These are phyloP conservation scores for Gautieria morchelliformis DNA, from an alignment of 768 basidiomycete species.

Conservation along the genomic window DNA sequence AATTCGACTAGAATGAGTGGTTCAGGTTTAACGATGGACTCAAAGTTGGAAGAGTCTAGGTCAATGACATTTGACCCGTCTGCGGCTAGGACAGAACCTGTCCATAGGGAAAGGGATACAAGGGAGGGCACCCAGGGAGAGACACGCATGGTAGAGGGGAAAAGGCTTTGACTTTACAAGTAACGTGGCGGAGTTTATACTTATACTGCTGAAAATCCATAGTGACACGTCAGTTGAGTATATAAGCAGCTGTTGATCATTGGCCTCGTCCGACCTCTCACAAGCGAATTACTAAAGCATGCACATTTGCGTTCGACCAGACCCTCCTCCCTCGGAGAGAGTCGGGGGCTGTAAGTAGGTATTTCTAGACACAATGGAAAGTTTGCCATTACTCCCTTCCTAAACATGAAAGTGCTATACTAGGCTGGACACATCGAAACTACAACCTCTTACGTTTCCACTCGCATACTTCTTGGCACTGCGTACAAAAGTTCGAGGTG, in stretches of 20 bases:
- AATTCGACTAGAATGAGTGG: constrained; percentile 86
- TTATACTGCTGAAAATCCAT: too few relatives aligned
- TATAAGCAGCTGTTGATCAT: neutral
- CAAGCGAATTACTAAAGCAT: neutral
- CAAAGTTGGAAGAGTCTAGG: constrained; percentile 62
- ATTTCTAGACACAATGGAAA: too few relatives aligned
- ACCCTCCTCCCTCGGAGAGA: too few relatives aligned
- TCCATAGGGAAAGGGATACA: constrained; percentile 38
- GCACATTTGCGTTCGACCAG: too few relatives aligned
- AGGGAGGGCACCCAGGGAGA: constrained; percentile 37
- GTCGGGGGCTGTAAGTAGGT: too few relatives aligned
- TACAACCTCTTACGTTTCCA: constrained; percentile 59
- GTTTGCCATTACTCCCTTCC: too few relatives aligned
- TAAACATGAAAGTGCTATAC: neutral
- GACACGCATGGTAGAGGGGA: constrained; percentile 52
- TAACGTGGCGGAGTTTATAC: constrained; percentile 5
- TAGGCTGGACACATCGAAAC: constrained; percentile 42
- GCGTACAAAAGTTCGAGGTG: constrained; percentile 53
- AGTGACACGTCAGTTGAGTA: constrained; percentile 5
- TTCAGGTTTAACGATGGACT: constrained; percentile 53
- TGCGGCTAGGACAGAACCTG: constrained; percentile 41
- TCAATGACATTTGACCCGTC: constrained; percentile 72
- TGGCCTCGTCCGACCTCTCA: neutral
- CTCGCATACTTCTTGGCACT: constrained; percentile 48
- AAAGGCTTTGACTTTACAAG: constrained; percentile 11